A percentile compares a stretch with the other conserved stretches of the same genome.
These are phyloP conservation scores for Chlorella sp. DNA, from an alignment of 139 green algal species.

Conservation along the genomic window DNA sequence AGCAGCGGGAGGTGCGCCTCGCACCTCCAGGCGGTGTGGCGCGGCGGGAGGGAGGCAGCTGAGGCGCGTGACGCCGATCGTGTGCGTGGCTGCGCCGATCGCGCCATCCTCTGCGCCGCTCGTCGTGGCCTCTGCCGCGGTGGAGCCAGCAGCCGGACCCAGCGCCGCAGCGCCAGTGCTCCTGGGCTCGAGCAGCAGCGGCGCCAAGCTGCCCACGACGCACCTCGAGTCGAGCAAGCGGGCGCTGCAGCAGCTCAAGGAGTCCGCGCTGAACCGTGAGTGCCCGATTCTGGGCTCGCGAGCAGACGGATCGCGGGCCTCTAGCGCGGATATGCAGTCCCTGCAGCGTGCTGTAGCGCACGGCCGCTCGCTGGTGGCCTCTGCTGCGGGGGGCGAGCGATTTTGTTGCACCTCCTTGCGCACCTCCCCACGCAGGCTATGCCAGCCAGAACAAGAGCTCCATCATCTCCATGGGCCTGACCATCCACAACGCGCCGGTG, in stretches of 20 bases:
- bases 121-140: no score
- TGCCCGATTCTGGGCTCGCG: not conserved
- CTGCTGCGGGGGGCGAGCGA: not conserved
- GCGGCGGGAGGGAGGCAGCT: no score
- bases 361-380: not conserved
- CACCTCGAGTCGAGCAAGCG: slow-evolving; percentile 49
- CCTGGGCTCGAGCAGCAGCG: slow-evolving; percentile 5
- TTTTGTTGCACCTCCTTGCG: not conserved
- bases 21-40: no score
- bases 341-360: not conserved
- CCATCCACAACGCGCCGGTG: slow-evolving; percentile 92
- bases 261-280: slow-evolving; percentile 55
- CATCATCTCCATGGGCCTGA: slow-evolving; percentile 96
- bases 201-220: slow-evolving; percentile 41
- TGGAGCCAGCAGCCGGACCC: not conserved
- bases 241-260: slow-evolving; percentile 59
- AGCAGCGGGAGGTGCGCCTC: no score
- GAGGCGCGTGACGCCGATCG: not conserved
- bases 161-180: not conserved
- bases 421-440: slow-evolving; percentile 77
- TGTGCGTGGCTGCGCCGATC: not conserved
- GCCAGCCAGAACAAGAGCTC: slow-evolving; percentile 80
- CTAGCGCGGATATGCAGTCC: no score
- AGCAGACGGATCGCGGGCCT: no score
- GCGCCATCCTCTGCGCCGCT: no score